phyloP scores from a whole-genome alignment of 176 grass and related monocot species.

The Microstegium vimineum region DNA sequence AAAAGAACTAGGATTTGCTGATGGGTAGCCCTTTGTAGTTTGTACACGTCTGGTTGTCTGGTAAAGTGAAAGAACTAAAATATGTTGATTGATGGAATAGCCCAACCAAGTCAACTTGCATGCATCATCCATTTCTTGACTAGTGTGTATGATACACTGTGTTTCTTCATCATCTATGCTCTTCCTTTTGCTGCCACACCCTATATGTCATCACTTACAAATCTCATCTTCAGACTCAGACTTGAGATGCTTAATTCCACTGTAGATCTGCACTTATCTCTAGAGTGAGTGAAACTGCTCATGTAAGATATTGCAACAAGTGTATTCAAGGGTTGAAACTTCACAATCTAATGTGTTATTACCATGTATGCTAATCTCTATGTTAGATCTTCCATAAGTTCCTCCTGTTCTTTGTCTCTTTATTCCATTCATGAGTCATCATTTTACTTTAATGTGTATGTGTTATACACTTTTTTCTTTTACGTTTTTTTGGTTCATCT shows the following conservation, averaged over 20 bases:
- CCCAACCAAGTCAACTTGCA: background rate
- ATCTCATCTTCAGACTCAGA: slow-evolving; percentile 54
- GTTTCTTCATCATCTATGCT: background rate
- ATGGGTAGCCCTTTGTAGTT: background rate
- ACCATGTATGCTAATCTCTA: slow-evolving; percentile 10
- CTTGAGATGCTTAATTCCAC: slow-evolving; percentile 47
- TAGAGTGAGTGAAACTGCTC: slow-evolving; percentile 47
- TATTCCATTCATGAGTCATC: background rate
- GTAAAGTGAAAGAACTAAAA: background rate
- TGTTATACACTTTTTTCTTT: background rate
- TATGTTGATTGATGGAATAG: background rate
- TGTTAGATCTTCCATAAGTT: background rate
- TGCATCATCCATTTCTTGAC: background rate
- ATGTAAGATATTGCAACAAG: background rate
- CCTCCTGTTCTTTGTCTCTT: background rate
- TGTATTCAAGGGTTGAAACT: background rate
- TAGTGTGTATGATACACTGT: background rate
- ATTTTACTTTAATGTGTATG: background rate
- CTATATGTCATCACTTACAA: slow-evolving; percentile 13
- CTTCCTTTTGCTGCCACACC: background rate
- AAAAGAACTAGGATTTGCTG: background rate
- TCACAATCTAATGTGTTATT: background rate
- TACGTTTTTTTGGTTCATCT: background rate
- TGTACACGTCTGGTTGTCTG: background rate
- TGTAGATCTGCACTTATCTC: slow-evolving; percentile 70